Evolutionary conservation across 805 yeast genomes (phyloP), one percentile per base, ranked within the genome.

Genomic region (Kluyveromyces dobzhanskii): DNA sequence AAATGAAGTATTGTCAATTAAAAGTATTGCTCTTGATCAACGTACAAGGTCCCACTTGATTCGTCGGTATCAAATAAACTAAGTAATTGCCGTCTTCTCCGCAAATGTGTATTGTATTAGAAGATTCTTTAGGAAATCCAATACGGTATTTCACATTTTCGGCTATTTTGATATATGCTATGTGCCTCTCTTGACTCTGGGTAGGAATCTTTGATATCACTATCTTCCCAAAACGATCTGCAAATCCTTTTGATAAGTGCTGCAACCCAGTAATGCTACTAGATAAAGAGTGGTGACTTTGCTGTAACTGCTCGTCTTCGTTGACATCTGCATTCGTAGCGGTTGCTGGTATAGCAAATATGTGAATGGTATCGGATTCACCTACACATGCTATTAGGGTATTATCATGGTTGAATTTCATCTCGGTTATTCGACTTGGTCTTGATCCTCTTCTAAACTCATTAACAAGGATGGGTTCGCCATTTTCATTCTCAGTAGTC

Each of bases 341-440:
- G 16, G 16, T 25, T 70, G 24, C 71, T 76, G 1, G 78, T 77
- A 86, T 57, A 38, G 83, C 67, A 64, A 87, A 87, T 16, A 87
- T 75, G 57, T 87, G 97, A n/a, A 87, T 83, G 0, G 96, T 87
- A 23, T 82, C 94, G 11, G 94, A 81, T 26, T 86, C 76, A 29
- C 90, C 80, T 3, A 87, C 76, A 34, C 88, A 92, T n/a, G 81
- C 77, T n/a, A 88, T 65, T 39, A 80, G 67, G 2, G 69, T 66
- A 33, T 81, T 71, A 40, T 76, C 75, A 17, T 68, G 59, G 48
- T 82, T 79, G 60, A 87, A 86, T 28, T 71, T 66, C 39, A 87
- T 63, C 33, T 85, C 80, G 48, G 73, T 76, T 17, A 87, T 77
- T 39, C 66, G 69, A 10, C 94, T 79, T 2, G 84, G 81, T 51